Percentiles rank a stretch among this genome's conserved stretches.
These are phyloP conservation scores for Podospora pseudocomata DNA, from an alignment of 495 filamentous ascomycete species.

Conservation along the genomic window DNA sequence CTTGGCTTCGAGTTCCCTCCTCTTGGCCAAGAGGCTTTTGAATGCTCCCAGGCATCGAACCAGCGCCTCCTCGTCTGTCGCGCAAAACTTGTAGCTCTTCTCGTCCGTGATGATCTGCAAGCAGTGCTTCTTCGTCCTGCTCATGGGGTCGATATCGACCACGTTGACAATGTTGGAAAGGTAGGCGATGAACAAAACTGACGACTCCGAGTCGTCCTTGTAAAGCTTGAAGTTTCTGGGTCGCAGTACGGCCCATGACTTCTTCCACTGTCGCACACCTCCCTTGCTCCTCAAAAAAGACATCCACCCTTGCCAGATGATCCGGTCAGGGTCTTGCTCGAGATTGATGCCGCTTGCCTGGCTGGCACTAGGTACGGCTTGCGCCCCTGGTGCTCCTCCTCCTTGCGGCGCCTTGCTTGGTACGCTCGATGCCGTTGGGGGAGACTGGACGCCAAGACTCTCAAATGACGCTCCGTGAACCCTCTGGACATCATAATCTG, in stretches of 20 bases:
- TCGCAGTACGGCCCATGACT: constrained; percentile 87
- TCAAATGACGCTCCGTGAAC: constrained; percentile 43
- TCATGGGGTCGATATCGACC: constrained; percentile 86
- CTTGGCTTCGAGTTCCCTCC: constrained; percentile 50
- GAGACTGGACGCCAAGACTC: constrained; percentile 40
- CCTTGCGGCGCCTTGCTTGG: constrained; percentile 6
- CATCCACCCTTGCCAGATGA: constrained; percentile 89
- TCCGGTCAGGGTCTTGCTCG: constrained; percentile 60
- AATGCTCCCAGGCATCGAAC: constrained; percentile 83
- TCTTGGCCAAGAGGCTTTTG: constrained; percentile 80
- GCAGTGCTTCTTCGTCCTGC: constrained; percentile 77
- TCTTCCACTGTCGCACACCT: constrained; percentile 93
- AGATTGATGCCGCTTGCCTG: constrained; percentile 53
- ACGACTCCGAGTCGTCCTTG: constrained; percentile 90
- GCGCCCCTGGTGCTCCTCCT: constrained; percentile 19
- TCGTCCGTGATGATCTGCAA: constrained; percentile 94
- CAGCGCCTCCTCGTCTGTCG: constrained; percentile 74
- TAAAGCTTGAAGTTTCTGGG: constrained; percentile 84
- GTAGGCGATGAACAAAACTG: constrained; percentile 75
- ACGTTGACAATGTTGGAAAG: constrained; percentile 81
- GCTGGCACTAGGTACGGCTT: constrained; percentile 51
- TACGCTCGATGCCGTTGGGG: constrained; percentile 15
- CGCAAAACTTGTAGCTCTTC: constrained; percentile 85
- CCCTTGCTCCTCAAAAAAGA: constrained; percentile 79
- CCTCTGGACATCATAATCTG: constrained; percentile 59